Evolutionary conservation across 148 eudicot genomes (phyloP).

Genomic region (Rhododendron williamsianum): DNA sequence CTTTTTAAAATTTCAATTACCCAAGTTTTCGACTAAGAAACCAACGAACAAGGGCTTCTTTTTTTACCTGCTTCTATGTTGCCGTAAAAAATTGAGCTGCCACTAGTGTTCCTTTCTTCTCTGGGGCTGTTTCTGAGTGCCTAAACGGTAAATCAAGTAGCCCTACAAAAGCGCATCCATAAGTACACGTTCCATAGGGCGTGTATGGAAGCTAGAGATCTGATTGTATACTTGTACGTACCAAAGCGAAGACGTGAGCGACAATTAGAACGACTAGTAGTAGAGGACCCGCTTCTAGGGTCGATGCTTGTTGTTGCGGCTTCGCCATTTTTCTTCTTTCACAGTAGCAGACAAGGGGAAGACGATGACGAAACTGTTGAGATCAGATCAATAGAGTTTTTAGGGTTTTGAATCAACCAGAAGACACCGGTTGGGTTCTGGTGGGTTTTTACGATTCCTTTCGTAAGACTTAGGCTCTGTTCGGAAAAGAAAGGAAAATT

Average conservation of each 20-base stretch:
- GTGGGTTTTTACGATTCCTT: no score
- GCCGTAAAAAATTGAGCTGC: background rate
- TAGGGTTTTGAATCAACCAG: background rate
- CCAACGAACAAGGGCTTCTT: background rate
- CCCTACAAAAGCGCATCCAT: background rate
- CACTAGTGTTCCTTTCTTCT: background rate
- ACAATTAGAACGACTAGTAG: background rate
- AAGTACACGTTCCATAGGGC: background rate
- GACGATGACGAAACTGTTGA: background rate
- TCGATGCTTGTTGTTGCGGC: background rate
- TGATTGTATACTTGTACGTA: background rate
- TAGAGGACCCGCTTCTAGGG: background rate
- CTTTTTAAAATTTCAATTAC: background rate
- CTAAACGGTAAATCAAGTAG: background rate
- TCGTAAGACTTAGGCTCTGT: no score
- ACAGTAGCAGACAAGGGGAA: background rate
- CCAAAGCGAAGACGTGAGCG: slow-evolving; percentile 1
- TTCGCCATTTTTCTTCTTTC: background rate
- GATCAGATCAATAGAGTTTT: no score
- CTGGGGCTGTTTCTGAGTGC: background rate
- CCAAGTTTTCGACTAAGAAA: background rate
- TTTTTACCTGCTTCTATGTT: background rate
- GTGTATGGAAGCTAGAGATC: background rate
- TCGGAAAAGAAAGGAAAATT: no score
- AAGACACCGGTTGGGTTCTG: no score